Conservation (phyloP, 2,329 filamentous ascomycete genomes). For the Exophiala sp. region DNA sequence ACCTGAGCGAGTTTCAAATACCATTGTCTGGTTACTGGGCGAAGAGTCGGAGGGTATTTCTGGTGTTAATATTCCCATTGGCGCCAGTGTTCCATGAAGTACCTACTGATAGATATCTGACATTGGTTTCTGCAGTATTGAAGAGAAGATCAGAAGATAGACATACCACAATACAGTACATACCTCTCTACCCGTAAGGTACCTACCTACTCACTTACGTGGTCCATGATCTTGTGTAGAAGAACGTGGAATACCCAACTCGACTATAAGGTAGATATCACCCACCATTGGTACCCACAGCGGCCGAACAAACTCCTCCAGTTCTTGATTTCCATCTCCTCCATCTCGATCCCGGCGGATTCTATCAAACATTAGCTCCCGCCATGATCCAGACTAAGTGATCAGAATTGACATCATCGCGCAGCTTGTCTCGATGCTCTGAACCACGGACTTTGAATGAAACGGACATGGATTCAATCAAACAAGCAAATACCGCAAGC, state of each 20-base stretch:
- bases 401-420: constrained; percentile 10
- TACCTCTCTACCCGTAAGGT: neutral
- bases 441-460: constrained; percentile 4
- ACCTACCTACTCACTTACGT: too few relatives aligned
- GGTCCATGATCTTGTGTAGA: too few relatives aligned
- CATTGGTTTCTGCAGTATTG: too few relatives aligned
- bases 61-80: constrained; percentile 13
- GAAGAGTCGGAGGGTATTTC: constrained; percentile 6
- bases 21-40: constrained; percentile 11
- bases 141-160: too few relatives aligned
- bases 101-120: too few relatives aligned
- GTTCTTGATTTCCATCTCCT: too few relatives aligned
- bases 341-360: too few relatives aligned
- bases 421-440: constrained; percentile 2
- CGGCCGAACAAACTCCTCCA: neutral
- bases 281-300: neutral
- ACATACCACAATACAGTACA: too few relatives aligned
- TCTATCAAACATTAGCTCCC: neutral
- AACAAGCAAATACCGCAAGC: too few relatives aligned
- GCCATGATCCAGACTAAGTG: neutral
- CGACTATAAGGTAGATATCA: neutral
- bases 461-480: neutral
- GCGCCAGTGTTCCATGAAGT: constrained; percentile 7
- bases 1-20: constrained; percentile 8
- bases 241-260: neutral